These are phyloP conservation scores for Phaseolus coccineus DNA, from an alignment of 331 rosid genomes.

Conservation along the genomic window DNA sequence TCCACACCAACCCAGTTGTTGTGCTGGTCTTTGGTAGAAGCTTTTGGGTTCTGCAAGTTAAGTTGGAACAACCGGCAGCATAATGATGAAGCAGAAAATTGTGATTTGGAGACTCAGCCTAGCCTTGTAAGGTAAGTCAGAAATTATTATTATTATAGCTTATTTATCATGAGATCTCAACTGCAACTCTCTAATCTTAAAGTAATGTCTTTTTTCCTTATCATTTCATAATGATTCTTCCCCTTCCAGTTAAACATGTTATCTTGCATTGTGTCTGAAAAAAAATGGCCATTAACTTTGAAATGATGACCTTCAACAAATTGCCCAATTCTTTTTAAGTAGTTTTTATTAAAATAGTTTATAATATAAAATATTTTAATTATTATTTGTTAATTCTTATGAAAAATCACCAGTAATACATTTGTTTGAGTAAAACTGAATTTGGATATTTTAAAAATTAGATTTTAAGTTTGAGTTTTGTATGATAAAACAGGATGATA, in stretches of 20 bases:
- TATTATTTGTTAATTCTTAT: too few relatives aligned
- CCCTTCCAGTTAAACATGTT: background rate
- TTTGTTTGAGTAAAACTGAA: too few relatives aligned
- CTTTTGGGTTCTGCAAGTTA: slow-evolving; percentile 37
- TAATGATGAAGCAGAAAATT: slow-evolving; percentile 22
- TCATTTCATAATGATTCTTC: background rate
- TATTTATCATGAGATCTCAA: slow-evolving; percentile 34
- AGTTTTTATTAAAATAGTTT: too few relatives aligned
- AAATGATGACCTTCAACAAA: too few relatives aligned
- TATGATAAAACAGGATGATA: too few relatives aligned
- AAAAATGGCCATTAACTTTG: too few relatives aligned
- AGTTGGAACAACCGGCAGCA: slow-evolving; percentile 66
- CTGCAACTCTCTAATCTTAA: slow-evolving; percentile 23
- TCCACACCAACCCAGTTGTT: slow-evolving; percentile 47
- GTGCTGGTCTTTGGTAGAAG: slow-evolving; percentile 50
- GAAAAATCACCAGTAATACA: too few relatives aligned
- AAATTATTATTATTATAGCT: background rate
- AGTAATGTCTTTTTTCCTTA: background rate
- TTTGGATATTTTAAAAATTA: too few relatives aligned
- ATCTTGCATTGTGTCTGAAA: background rate
- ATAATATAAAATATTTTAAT: too few relatives aligned
- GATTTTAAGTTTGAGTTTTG: too few relatives aligned
- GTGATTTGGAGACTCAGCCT: slow-evolving; percentile 29
- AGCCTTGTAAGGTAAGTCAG: slow-evolving; percentile 58
- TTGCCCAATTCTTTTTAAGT: too few relatives aligned